phyloP scores from a whole-genome alignment of 148 eudicot species.

The Rheum nobile region DNA sequence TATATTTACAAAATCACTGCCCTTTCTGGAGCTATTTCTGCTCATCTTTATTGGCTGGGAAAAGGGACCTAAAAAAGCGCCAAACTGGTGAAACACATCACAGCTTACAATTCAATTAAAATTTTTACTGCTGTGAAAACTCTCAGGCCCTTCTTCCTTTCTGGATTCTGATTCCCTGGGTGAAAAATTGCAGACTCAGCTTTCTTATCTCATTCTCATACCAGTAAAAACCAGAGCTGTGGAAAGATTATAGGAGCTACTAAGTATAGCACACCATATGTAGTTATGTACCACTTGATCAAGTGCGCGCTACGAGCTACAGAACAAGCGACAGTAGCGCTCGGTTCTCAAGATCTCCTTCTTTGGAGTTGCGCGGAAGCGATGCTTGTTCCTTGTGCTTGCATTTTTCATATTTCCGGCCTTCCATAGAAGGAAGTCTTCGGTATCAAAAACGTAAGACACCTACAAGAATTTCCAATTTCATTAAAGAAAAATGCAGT shows the following conservation, averaged over 20 bases:
- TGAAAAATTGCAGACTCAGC: not conserved
- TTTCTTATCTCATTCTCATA: not conserved
- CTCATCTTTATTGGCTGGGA: slow-evolving; percentile 18
- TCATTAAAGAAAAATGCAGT: slow-evolving; percentile 5
- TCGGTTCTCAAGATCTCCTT: slow-evolving; percentile 18
- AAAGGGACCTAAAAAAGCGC: not conserved
- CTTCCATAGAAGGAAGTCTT: slow-evolving; percentile 51
- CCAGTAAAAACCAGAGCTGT: not conserved
- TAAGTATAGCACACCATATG: not conserved
- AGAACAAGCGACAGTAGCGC: not conserved
- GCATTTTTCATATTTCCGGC: slow-evolving; percentile 27
- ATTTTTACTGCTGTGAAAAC: not conserved
- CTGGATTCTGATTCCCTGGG: not conserved
- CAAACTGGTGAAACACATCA: slow-evolving; percentile 14
- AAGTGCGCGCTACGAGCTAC: not conserved
- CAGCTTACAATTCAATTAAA: not conserved
- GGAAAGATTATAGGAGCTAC: not conserved
- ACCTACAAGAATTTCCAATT: slow-evolving; percentile 36
- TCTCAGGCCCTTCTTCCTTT: not conserved
- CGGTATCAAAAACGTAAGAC: slow-evolving; percentile 73
- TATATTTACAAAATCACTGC: slow-evolving; percentile 36
- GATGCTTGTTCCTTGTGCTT: slow-evolving; percentile 11
- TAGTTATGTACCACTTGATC: not conserved
- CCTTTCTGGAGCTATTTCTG: slow-evolving; percentile 10
- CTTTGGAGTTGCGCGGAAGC: slow-evolving; percentile 28